These are phyloP conservation scores for Aspergillus taichungensis DNA, from an alignment of 495 filamentous ascomycete genomes.

Conservation along the genomic window DNA sequence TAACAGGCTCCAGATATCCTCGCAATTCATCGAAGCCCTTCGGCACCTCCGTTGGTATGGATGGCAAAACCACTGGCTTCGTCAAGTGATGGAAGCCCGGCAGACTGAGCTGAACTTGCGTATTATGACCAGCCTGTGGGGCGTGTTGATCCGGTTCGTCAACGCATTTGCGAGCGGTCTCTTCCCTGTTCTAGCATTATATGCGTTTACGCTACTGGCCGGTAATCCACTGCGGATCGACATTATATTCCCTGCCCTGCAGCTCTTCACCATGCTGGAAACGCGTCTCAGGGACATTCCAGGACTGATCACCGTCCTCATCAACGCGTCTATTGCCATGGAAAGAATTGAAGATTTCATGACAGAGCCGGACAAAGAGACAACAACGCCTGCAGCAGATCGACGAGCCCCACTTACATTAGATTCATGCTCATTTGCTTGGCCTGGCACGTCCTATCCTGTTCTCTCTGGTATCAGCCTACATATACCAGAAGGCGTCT, in stretches of 20 bases:
- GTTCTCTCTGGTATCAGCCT: conserved; percentile 58
- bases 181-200: conserved; percentile 71
- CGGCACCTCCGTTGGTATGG: conserved; percentile 83
- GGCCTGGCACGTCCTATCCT: conserved; percentile 54
- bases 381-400: conserved; percentile 22
- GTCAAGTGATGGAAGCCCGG: conserved; percentile 59
- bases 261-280: conserved; percentile 68
- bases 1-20: conserved; percentile 59
- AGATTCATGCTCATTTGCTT: conserved; percentile 60
- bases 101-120: conserved; percentile 57
- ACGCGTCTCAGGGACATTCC: conserved; percentile 61
- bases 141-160: conserved; percentile 47
- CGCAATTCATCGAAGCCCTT: conserved; percentile 75
- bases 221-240: conserved; percentile 59
- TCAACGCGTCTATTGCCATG: conserved; percentile 68
- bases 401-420: conserved; percentile 36
- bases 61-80: conserved; percentile 76
- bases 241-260: conserved; percentile 71
- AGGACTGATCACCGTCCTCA: conserved; percentile 55
- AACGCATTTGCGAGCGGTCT: conserved; percentile 57
- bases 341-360: conserved; percentile 77
- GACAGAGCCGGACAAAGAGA: conserved; percentile 67
- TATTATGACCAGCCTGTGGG: conserved; percentile 55
- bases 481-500: conserved; percentile 54
- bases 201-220: conserved; percentile 63